Base-by-base conservation (phyloP, 805 yeast species). In the Candida verbasci region DNA sequence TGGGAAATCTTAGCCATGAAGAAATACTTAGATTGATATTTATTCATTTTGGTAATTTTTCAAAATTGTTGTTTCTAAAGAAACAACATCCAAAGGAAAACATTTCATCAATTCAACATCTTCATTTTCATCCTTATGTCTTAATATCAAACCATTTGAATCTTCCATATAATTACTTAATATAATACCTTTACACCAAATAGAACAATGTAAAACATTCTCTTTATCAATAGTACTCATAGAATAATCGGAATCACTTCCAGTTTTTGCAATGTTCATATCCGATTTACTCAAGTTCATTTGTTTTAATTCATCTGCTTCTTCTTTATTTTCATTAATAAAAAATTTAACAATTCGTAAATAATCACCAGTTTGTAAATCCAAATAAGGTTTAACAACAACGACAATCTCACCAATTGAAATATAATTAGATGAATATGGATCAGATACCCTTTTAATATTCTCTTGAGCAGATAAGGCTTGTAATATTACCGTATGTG, bases 341-440 rank as follows among this genome's bases (percentile, higher is more conserved):
- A 40, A 55, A 33, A 62, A 60, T 34, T 49, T 46, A 12, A 57
- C 49, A 7, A 60, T 42, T 26, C 62, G 35, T 2, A 62, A 38
- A 14, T 61, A 47, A 39, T 60, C 65, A 2, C 68, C 68, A 9
- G 52, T 46, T 25, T 56, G 51, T 18, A 62, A 46, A 38, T 1
- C 31, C 31, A 34, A 57, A 58, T 14, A 61, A 6, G 59, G 58
- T 32, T 52, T 47, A 3, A 58, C 54, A 4, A 60, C 64, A 10
- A 60, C 63, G 2, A 60, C 66, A 14, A 59, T 50, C 1, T 56
- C 56, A 2, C 68, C 68, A 9, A 58, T 43, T 12, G 37, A n/a
- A 14, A 56, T 54, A 9, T 31, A 21, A 17, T 39, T 47, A 11
- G 45, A 46, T 53, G 55, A 58, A 33, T 41, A 59, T 4, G 65